These are phyloP conservation scores for Gossypium bickii DNA, from an alignment of 345 rosid genomes.

Conservation along the genomic window DNA sequence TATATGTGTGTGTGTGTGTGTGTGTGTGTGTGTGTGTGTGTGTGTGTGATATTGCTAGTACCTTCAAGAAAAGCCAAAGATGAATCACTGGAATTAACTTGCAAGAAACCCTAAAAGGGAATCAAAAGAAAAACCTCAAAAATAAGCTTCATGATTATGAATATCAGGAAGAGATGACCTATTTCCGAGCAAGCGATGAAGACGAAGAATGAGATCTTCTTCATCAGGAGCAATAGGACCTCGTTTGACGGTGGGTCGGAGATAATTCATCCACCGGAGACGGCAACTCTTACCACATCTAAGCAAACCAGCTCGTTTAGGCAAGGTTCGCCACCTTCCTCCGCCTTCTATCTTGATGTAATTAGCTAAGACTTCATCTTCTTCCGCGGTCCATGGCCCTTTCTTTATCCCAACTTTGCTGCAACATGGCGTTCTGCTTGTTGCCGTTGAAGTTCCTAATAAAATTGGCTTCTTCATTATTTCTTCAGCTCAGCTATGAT, in stretches of 20 bases:
- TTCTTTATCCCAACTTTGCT: constrained; percentile 67
- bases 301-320: constrained; percentile 73
- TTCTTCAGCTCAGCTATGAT: neutral
- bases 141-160: neutral
- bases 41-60: too few species aligned
- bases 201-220: constrained; percentile 94
- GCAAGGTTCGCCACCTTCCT: constrained; percentile 81
- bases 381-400: constrained; percentile 91
- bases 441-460: neutral
- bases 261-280: constrained; percentile 93
- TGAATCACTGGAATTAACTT: neutral
- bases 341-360: constrained; percentile 72
- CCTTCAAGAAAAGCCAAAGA: neutral
- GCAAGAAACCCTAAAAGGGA: neutral
- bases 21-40: too few species aligned
- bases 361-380: constrained; percentile 56
- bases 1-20: too few species aligned
- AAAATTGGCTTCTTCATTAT: constrained; percentile 31
- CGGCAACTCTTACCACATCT: constrained; percentile 93
- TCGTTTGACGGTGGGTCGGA: constrained; percentile 71
- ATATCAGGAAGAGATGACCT: constrained; percentile 23
- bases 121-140: neutral
- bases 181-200: constrained; percentile 72
- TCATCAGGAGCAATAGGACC: constrained; percentile 77
- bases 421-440: constrained; percentile 56